Evolutionary conservation across 805 yeast species (phyloP).

Genomic region (Spathaspora arborariae): DNA sequence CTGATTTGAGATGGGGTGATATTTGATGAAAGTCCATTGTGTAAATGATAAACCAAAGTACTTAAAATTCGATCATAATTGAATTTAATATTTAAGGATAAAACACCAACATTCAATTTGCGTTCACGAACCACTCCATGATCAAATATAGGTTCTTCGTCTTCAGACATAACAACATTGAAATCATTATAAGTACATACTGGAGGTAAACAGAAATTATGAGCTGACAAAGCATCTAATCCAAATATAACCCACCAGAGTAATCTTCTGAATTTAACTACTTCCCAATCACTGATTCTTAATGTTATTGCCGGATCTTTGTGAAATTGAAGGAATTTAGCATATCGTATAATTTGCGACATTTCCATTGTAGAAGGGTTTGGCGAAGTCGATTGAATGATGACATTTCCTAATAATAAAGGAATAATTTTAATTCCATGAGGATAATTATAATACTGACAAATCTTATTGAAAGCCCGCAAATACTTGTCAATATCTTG

Average conservation of each 20-base stretch:
- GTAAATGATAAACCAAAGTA: constrained; percentile 48
- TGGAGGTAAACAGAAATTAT: constrained; percentile 54
- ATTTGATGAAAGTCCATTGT: constrained; percentile 44
- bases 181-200: constrained; percentile 49
- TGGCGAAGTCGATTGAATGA: constrained; percentile 50
- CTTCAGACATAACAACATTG: constrained; percentile 56
- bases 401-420: constrained; percentile 44
- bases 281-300: constrained; percentile 43
- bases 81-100: constrained; percentile 52
- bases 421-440: constrained; percentile 42
- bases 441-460: constrained; percentile 49
- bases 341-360: constrained; percentile 53
- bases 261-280: constrained; percentile 50
- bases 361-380: constrained; percentile 55
- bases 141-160: constrained; percentile 32
- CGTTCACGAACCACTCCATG: constrained; percentile 28
- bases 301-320: constrained; percentile 58
- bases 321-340: constrained; percentile 53
- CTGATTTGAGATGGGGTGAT: constrained; percentile 41
- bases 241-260: constrained; percentile 70
- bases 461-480: constrained; percentile 47
- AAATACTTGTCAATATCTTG: constrained; percentile 49
- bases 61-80: constrained; percentile 49
- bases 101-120: constrained; percentile 40
- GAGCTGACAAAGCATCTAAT: constrained; percentile 53